Percentiles rank a stretch among this genome's conserved stretches.
Evolutionary conservation across 2,329 filamentous ascomycete species (phyloP).

Genomic region (Aureobasidium subglaciale): DNA sequence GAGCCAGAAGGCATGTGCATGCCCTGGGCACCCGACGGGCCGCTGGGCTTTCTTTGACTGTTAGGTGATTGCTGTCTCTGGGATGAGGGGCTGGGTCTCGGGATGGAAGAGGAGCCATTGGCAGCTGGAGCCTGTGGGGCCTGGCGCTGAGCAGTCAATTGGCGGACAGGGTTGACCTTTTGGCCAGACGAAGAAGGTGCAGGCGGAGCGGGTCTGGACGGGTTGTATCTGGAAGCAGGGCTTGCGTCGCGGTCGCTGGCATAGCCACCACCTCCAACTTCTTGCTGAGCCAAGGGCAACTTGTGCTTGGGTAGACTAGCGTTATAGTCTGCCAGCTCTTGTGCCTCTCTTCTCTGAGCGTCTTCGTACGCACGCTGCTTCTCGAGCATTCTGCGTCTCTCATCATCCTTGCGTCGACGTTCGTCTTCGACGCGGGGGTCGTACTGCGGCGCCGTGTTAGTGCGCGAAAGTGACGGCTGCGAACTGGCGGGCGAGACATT

Average conservation of each 20-base stretch:
- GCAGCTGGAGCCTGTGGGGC: slow-evolving; percentile 64
- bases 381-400: slow-evolving; percentile 32
- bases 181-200: slow-evolving; percentile 54
- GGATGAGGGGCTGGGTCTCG: slow-evolving; percentile 20
- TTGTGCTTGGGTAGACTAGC: slow-evolving; percentile 78
- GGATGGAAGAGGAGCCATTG: slow-evolving; percentile 24
- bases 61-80: slow-evolving; percentile 26
- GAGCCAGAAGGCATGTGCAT: slow-evolving; percentile 14
- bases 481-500: slow-evolving; percentile 15
- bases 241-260: slow-evolving; percentile 41
- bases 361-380: slow-evolving; percentile 33
- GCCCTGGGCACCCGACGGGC: slow-evolving; percentile 17
- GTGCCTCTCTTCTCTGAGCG: slow-evolving; percentile 55
- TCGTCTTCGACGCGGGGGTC: slow-evolving; percentile 31
- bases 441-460: slow-evolving; percentile 29
- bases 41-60: slow-evolving; percentile 23
- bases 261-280: slow-evolving; percentile 59
- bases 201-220: slow-evolving; percentile 67
- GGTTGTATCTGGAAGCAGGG: slow-evolving; percentile 67
- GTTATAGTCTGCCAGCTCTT: slow-evolving; percentile 71
- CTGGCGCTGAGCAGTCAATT: slow-evolving; percentile 64
- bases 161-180: slow-evolving; percentile 42
- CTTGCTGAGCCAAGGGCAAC: slow-evolving; percentile 77
- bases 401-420: slow-evolving; percentile 33
- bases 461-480: slow-evolving; percentile 13